Evolutionary conservation across 2,329 filamentous ascomycete species (phyloP).

Genomic region (Xylaria multiplex): DNA sequence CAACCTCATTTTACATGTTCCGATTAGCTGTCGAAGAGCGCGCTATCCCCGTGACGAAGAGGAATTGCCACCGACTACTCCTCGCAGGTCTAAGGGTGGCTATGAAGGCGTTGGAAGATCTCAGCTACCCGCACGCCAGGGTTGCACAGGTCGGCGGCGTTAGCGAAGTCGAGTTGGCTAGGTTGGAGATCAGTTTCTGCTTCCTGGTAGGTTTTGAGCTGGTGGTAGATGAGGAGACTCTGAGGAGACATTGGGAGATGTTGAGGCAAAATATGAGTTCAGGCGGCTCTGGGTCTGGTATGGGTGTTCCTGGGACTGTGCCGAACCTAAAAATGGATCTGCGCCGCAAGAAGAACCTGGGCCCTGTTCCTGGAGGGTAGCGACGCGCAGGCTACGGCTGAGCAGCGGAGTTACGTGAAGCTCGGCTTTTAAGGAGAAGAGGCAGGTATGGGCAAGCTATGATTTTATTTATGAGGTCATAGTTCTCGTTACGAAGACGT

Average conservation of each 20-base stretch:
- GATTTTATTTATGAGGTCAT: not conserved
- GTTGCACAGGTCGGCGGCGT: conserved; percentile 91
- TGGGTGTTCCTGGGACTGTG: conserved; percentile 23
- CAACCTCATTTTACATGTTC: conserved; percentile 87
- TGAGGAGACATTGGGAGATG: conserved; percentile 74
- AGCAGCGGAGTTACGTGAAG: not conserved
- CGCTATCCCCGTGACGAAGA: conserved; percentile 80
- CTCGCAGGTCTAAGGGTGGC: conserved; percentile 87
- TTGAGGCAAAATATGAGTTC: conserved; percentile 53
- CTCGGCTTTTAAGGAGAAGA: not conserved
- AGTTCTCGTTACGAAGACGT: not conserved
- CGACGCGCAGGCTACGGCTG: not conserved
- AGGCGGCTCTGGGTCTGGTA: not conserved
- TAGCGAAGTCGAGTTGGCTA: conserved; percentile 79
- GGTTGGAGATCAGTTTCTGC: conserved; percentile 89
- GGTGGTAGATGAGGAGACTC: conserved; percentile 66
- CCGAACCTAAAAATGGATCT: conserved; percentile 39
- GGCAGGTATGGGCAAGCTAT: not conserved
- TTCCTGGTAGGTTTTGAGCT: conserved; percentile 88
- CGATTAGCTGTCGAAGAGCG: conserved; percentile 80
- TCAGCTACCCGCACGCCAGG: conserved; percentile 84
- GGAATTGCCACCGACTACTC: conserved; percentile 87
- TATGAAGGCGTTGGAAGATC: conserved; percentile 94
- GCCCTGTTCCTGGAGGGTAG: conserved; percentile 1
- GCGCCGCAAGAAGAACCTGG: conserved; percentile 34